These are phyloP conservation scores for Coleophoma crateriformis DNA, from an alignment of 2,329 filamentous ascomycete species.

Conservation along the genomic window DNA sequence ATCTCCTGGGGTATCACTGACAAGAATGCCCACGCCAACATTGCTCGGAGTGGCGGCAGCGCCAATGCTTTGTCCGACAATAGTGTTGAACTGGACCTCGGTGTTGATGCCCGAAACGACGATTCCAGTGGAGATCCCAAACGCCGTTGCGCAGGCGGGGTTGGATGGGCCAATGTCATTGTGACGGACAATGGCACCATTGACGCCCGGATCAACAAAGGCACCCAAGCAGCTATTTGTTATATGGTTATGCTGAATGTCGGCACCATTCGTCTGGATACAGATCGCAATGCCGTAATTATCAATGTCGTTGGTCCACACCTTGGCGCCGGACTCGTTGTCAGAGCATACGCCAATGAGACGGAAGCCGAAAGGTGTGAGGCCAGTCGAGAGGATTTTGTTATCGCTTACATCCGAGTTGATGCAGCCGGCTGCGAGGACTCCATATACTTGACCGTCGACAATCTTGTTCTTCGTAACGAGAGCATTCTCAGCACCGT, in stretches of 20 bases:
- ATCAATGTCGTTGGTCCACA: slow-evolving; percentile 25
- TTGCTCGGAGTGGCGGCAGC: slow-evolving; percentile 3
- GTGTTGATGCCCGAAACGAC: slow-evolving; percentile 22
- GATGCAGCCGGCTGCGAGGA: slow-evolving; percentile 29
- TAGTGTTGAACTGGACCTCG: slow-evolving; percentile 22
- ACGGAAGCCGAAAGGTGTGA: not conserved
- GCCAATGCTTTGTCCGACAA: slow-evolving; percentile 18
- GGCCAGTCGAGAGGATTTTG: slow-evolving; percentile 13
- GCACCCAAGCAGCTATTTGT: slow-evolving; percentile 24
- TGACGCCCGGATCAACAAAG: slow-evolving; percentile 28
- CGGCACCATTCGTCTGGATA: slow-evolving; percentile 27
- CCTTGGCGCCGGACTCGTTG: slow-evolving; percentile 22
- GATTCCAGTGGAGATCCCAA: slow-evolving; percentile 15
- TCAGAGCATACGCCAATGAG: slow-evolving; percentile 31
- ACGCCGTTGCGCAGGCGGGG: slow-evolving; percentile 5
- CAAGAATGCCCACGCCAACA: slow-evolving; percentile 19
- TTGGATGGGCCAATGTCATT: slow-evolving; percentile 23
- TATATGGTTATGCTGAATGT: slow-evolving; percentile 28
- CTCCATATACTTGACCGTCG: slow-evolving; percentile 26
- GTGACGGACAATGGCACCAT: slow-evolving; percentile 22
- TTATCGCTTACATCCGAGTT: slow-evolving; percentile 25
- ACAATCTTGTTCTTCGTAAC: slow-evolving; percentile 22
- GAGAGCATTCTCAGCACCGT: slow-evolving; percentile 25
- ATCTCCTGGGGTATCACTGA: slow-evolving; percentile 10
- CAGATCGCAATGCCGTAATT: slow-evolving; percentile 28